Conservation (phyloP, 495 filamentous ascomycete species). For the Clavariopsis aquatica region DNA sequence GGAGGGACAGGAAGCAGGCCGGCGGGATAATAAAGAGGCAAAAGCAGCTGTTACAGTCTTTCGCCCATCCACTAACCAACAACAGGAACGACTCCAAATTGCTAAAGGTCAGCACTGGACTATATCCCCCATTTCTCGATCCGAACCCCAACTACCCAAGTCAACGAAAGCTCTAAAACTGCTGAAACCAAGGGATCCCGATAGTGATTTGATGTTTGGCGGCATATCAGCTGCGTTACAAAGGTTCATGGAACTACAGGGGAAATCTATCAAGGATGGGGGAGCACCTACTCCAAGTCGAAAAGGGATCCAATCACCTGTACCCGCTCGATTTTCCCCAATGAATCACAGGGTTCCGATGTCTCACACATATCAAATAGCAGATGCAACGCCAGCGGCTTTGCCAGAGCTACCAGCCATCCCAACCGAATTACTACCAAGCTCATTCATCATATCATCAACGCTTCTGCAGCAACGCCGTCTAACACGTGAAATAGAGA, state of each 20-base stretch:
- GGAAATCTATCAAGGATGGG: constrained; percentile 4
- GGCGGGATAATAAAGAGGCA: background rate
- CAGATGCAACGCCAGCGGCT: constrained; percentile 3
- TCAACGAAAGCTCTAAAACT: background rate
- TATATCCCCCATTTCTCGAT: background rate
- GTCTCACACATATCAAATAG: background rate
- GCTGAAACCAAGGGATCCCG: background rate
- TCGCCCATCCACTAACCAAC: background rate
- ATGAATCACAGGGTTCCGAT: background rate
- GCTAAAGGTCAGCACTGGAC: background rate
- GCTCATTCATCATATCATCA: constrained; percentile 56
- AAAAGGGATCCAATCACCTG: background rate
- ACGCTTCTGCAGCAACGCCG: constrained; percentile 47
- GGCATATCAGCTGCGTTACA: constrained; percentile 34
- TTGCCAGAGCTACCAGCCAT: constrained; percentile 25
- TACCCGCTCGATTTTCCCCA: background rate
- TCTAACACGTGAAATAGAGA: constrained; percentile 52
- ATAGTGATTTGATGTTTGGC: constrained; percentile 39
- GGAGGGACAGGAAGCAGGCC: constrained; percentile 11
- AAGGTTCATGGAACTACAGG: constrained; percentile 38
- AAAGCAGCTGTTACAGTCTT: background rate
- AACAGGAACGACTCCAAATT: background rate
- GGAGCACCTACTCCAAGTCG: background rate
- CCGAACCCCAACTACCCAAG: background rate
- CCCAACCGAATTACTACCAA: constrained; percentile 35